Evolutionary conservation across 805 yeast genomes (phyloP), one percentile per base, ranked within the genome.

Genomic region (Spathaspora hagerdaliae): DNA sequence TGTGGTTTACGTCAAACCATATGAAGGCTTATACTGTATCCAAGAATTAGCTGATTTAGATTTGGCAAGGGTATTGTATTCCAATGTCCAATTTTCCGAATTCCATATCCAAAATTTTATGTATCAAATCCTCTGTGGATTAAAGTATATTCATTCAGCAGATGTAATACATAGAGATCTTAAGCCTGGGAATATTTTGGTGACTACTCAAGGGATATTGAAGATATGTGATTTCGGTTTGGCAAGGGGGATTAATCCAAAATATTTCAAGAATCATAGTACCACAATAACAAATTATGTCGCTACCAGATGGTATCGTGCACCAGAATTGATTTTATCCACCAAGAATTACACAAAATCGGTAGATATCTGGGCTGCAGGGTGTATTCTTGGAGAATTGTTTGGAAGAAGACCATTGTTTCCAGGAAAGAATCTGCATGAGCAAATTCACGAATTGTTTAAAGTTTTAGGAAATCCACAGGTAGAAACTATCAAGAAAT

Each of bases 141-240:
- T 91, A 38, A 86, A 87, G 59, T 91, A 88, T 58, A 85, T 91
- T 42, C 98, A 91, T 63, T 82, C 94, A 6, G 96, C 96, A 1
- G 90, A 87, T 53, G 96, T 91, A 8, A 84, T 91, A 44, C 98
- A 91, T 61, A 74, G 98, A 46, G 98, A 91, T 60, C 75, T 91
- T 51, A 91, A 91, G 63, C 97, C 97, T 0, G 95, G 96, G 0
- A 91, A 91, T 60, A 83, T 91, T 4, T 69, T 91, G 46, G 86
- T 90, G 14, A 81, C 88, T 5, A 63, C 79, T 1, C 82, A 81
- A 44, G 97, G 98, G 0, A 70, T 64, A 5, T 66, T 91, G 41
- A 91, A 91, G 59, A 87, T 91, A 13, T 89, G 97, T 64, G 98
- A 91, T 65, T 91, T 91, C 71, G 98, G 98, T 0, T 70, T 91